Evolutionary conservation across 352 stramenopile genomes (phyloP), one percentile per base, ranked within the genome.

Genomic region (Peronospora tabacina): DNA sequence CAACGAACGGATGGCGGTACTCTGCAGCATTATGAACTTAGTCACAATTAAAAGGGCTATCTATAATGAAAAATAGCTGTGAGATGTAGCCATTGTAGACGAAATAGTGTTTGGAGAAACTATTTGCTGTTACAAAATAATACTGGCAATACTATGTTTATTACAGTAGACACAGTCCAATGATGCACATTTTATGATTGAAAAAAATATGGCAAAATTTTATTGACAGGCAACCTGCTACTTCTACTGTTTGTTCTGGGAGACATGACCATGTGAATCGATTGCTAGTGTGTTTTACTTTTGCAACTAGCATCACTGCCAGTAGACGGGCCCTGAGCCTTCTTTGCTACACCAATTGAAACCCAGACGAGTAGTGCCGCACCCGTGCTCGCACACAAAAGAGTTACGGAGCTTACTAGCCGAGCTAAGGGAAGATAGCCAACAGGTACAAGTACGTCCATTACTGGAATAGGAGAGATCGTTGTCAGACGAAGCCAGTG

Each of bases 341-440:
- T 24, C 22, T 68, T 68, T 19, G 24, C 22, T 16, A 40, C 30
- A 3, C 20, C 29, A 45, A 55, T 5, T 2, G 66, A 63, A 46
- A 78, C 49, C 51, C 59, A 67, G 0, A 82, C 26, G 19, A 84
- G 70, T 28, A 76, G 19, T 9, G 63, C 34, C 0, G 72, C 65
- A 6, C 70, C 68, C 36, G 61, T 15, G 36, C 48, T 72, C 17
- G 72, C 57, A 22, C 68, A 70, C 7, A 67, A 50, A 32, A 84
- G 42, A 36, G 72, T 84, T 34, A 66, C 40, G 6, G 65, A 60
- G 35, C 70, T 82, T 49, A 84, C 72, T 39, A 82, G 34, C 17
- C 53, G 40, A 16, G 37, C 49, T 3, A 44, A 75, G 22, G 70
- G 62, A 20, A 84, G 44, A 30, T 69, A 79, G 7, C 72, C 72